Conservation (phyloP, 176 grass and related monocot species). For the Elaeis guineensis region DNA sequence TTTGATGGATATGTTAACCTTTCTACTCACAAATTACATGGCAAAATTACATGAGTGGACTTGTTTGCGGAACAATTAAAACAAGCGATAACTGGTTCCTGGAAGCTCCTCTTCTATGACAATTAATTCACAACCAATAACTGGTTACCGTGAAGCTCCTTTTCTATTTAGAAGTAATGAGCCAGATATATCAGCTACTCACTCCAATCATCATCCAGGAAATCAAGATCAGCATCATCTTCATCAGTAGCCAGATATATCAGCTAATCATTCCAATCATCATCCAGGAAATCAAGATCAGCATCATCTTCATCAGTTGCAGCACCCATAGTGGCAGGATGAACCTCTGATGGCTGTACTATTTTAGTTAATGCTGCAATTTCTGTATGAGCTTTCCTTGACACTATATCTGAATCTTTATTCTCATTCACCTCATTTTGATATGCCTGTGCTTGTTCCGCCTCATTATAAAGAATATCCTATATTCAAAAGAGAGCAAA, state of each 20-base stretch:
- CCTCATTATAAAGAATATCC: background rate
- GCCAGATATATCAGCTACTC: background rate
- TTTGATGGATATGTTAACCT: no score
- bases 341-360: background rate
- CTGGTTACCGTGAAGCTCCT: no score
- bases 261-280: background rate
- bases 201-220: background rate
- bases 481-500: background rate
- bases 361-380: background rate
- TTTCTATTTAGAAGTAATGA: no score
- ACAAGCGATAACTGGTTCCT: no score
- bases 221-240: slow-evolving; percentile 4
- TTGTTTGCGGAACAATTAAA: no score
- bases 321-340: slow-evolving; percentile 1
- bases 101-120: no score
- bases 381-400: background rate
- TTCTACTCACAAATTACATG: no score
- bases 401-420: background rate
- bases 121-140: no score
- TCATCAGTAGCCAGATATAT: no score
- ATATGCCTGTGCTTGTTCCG: background rate
- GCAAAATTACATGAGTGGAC: no score
- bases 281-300: background rate
- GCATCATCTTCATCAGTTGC: slow-evolving; percentile 6
- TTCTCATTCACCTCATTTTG: background rate